Evolutionary conservation across 2,329 filamentous ascomycete species (phyloP).

Genomic region (Ophiocordyceps unilateralis): DNA sequence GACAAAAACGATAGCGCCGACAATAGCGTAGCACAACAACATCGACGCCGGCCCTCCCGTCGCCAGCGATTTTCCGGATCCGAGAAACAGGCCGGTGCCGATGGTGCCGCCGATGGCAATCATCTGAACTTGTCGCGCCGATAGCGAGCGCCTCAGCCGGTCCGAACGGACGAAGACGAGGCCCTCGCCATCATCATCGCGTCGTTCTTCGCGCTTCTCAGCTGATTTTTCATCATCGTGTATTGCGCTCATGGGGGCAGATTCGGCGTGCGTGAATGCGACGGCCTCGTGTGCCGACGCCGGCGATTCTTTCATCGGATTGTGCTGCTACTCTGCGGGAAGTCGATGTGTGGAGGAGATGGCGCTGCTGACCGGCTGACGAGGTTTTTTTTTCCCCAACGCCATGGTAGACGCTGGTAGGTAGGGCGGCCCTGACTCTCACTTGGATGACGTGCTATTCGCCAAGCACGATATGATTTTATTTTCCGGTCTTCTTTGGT

Average conservation of each 20-base stretch:
- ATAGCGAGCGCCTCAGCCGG: slow-evolving; percentile 35
- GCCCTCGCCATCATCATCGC: slow-evolving; percentile 1
- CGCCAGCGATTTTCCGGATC: slow-evolving; percentile 40
- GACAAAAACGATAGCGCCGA: slow-evolving; percentile 38
- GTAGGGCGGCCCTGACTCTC: too few relatives aligned
- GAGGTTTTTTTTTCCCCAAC: neutral
- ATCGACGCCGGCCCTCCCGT: slow-evolving; percentile 42
- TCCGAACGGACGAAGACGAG: slow-evolving; percentile 15
- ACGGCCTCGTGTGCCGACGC: too few relatives aligned
- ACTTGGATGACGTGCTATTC: too few relatives aligned
- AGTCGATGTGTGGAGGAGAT: too few relatives aligned
- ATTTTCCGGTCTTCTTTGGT: too few relatives aligned
- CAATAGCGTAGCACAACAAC: slow-evolving; percentile 37
- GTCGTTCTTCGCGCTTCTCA: neutral
- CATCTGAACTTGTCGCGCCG: slow-evolving; percentile 49
- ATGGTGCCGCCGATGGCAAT: slow-evolving; percentile 45
- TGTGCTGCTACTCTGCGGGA: too few relatives aligned
- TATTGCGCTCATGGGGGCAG: neutral
- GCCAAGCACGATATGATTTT: too few relatives aligned
- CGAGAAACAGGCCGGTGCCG: slow-evolving; percentile 44
- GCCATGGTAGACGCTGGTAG: neutral
- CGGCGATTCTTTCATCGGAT: too few relatives aligned
- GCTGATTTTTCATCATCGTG: neutral
- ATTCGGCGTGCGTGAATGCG: too few relatives aligned
- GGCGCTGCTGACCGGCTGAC: neutral